Evolutionary conservation across 2,329 filamentous ascomycete species (phyloP).

Genomic region (Aspergillus novofumigatus): DNA sequence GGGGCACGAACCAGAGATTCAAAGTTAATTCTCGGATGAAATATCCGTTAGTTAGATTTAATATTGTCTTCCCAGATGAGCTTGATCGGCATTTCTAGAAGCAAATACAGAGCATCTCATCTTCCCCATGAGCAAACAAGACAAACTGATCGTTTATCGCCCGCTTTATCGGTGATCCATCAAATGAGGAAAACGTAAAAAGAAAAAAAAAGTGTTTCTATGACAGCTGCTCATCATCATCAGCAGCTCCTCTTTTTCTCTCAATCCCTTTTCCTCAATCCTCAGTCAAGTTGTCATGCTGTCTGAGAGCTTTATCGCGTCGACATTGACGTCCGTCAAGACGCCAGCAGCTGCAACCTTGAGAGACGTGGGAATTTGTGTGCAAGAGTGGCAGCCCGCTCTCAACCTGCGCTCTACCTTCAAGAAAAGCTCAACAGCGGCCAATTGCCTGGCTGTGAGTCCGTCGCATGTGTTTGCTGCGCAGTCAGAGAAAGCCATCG

Average conservation of each 20-base stretch:
- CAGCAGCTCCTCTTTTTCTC: conserved; percentile 4
- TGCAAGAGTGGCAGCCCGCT: conserved; percentile 75
- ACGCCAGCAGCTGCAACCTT: conserved; percentile 46
- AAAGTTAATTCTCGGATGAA: neutral
- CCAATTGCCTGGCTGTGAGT: conserved; percentile 75
- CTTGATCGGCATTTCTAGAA: too few species aligned
- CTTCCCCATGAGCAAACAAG: conserved; percentile 24
- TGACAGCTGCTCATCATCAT: neutral
- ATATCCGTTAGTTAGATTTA: neutral
- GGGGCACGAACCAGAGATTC: neutral
- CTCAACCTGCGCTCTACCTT: conserved; percentile 71
- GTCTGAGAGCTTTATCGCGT: conserved; percentile 46
- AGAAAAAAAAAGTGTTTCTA: conserved; percentile 2
- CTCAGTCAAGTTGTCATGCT: conserved; percentile 38
- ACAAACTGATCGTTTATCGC: conserved; percentile 29
- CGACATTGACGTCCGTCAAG: conserved; percentile 40
- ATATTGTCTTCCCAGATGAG: too few species aligned
- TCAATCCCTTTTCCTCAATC: conserved; percentile 10
- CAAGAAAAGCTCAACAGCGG: conserved; percentile 85
- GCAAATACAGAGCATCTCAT: neutral
- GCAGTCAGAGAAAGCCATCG: conserved; percentile 83
- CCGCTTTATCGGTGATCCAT: conserved; percentile 17
- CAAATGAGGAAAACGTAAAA: neutral
- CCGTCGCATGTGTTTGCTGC: conserved; percentile 84
- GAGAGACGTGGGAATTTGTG: conserved; percentile 82